Evolutionary conservation across 1,139 yeast genomes (phyloP).

Genomic region (Diutina siamensis): DNA sequence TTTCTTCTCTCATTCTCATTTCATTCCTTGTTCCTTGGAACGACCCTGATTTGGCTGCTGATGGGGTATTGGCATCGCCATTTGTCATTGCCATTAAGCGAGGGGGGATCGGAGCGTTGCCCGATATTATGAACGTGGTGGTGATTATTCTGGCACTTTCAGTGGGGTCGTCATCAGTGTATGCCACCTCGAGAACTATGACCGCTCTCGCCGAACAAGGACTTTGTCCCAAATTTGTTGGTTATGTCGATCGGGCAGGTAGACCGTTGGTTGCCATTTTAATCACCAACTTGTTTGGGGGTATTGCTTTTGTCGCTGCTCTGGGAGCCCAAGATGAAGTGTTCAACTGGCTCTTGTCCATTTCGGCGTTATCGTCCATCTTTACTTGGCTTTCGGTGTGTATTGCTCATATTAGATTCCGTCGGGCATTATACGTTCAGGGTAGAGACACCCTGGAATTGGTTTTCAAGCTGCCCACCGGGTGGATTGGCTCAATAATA

Average conservation of each 20-base stretch:
- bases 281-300: conserved; percentile 27
- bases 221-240: conserved; percentile 62
- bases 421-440: conserved; percentile 10
- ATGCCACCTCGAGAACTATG: conserved; percentile 71
- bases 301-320: conserved; percentile 11
- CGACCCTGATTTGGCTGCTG: conserved; percentile 32
- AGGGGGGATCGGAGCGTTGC: conserved; percentile 17
- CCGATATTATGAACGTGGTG: conserved; percentile 18
- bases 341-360: conserved; percentile 12
- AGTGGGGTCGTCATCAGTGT: conserved; percentile 35
- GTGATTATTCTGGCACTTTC: conserved; percentile 17
- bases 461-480: conserved; percentile 58
- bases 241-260: conserved; percentile 64
- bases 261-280: conserved; percentile 63
- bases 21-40: conserved; percentile 61
- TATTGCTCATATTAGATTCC: conserved; percentile 11
- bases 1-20: conserved; percentile 45
- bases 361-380: conserved; percentile 11
- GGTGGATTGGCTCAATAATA: conserved; percentile 55
- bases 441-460: conserved; percentile 39
- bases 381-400: conserved; percentile 46
- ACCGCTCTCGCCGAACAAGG: conserved; percentile 76
- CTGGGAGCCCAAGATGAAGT: conserved; percentile 10
- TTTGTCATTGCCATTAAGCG: conserved; percentile 41
- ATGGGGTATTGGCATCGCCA: conserved; percentile 52